Evolutionary conservation across 257 asterid genomes (phyloP).

Genomic region (Orobanche coerulescens): DNA sequence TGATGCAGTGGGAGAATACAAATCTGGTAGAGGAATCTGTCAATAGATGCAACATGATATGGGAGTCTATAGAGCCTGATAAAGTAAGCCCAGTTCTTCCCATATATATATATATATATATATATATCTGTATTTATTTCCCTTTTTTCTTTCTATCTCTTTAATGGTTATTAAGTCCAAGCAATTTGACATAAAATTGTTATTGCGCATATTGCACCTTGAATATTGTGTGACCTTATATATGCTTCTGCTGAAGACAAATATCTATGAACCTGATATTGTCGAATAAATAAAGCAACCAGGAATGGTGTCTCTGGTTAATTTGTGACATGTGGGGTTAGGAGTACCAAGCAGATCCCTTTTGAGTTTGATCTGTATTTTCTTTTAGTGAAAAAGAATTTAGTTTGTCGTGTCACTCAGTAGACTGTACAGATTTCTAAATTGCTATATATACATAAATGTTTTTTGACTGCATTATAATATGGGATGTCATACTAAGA

Average conservation of each 20-base stretch:
- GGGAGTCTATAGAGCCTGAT: constrained; percentile 73
- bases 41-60: constrained; percentile 60
- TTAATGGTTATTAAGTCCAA: background rate
- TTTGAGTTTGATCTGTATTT: background rate
- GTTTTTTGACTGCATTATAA: background rate
- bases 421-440: background rate
- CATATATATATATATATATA: background rate
- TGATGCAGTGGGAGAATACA: constrained; percentile 77
- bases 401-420: background rate
- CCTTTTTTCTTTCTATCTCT: background rate
- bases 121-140: too few species aligned
- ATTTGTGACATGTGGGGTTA: background rate
- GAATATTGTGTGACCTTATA: background rate
- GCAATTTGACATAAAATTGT: background rate
- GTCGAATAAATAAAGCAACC: constrained; percentile 1
- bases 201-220: background rate
- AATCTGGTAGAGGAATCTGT: constrained; percentile 73
- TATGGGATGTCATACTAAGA: background rate
- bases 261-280: background rate
- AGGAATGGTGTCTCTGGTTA: background rate
- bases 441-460: background rate
- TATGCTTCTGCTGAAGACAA: constrained; percentile 7
- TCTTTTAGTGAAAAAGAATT: background rate
- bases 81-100: constrained; percentile 43
- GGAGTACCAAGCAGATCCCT: background rate